Evolutionary conservation across 371 early-diverging fungal genomes (phyloP).

Genomic region (Mortierella sp.): DNA sequence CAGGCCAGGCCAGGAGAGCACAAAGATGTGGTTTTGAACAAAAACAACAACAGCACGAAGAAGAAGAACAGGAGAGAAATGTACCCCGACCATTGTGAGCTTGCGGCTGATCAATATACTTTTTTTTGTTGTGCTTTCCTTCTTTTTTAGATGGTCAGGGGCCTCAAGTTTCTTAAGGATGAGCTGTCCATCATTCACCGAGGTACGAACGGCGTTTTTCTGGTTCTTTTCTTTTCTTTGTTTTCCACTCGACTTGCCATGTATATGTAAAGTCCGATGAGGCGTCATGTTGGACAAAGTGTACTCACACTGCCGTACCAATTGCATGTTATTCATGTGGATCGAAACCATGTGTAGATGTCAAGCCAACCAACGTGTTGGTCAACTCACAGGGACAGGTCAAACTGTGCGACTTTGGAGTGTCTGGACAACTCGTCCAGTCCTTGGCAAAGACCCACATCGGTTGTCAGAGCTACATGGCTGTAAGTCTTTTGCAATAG

Average conservation of each 20-base stretch:
- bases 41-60: background rate
- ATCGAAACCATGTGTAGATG: slow-evolving; percentile 67
- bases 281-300: background rate
- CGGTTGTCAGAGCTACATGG: slow-evolving; percentile 96
- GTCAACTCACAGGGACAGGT: slow-evolving; percentile 89
- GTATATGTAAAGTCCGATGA: slow-evolving; percentile 8
- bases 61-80: background rate
- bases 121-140: background rate
- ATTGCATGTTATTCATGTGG: background rate
- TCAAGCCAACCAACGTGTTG: slow-evolving; percentile 96
- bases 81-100: background rate
- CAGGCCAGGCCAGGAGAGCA: background rate
- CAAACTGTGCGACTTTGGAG: slow-evolving; percentile 95
- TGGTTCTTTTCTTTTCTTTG: background rate
- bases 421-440: slow-evolving; percentile 89
- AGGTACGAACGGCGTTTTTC: slow-evolving; percentile 53
- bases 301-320: background rate
- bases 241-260: background rate
- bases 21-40: background rate
- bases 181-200: slow-evolving; percentile 93
- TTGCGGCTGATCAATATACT: slow-evolving; percentile 11
- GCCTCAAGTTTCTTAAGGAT: slow-evolving; percentile 90
- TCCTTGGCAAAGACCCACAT: slow-evolving; percentile 95
- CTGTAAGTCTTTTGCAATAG: slow-evolving; percentile 74
- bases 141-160: slow-evolving; percentile 83